phyloP scores from a whole-genome alignment of 306 rosid genomes.

The Prunus mume region DNA sequence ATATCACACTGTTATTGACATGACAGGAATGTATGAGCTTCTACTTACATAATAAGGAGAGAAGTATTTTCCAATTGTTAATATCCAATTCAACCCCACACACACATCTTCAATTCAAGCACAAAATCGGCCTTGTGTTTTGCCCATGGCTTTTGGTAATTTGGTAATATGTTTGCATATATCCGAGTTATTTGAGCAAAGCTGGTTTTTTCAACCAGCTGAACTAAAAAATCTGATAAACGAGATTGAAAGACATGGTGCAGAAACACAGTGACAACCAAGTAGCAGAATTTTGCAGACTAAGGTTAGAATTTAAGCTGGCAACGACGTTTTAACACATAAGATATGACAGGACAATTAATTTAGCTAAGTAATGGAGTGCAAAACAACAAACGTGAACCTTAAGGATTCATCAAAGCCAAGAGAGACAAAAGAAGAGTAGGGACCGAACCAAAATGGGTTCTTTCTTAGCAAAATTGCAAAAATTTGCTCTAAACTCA shows the following conservation, averaged over 20 bases:
- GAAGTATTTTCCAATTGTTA: too few species aligned
- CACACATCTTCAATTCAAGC: too few species aligned
- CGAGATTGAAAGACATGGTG: background rate
- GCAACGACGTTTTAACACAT: background rate
- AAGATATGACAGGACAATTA: background rate
- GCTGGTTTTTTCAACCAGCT: too few species aligned
- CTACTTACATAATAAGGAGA: too few species aligned
- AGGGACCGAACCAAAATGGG: background rate
- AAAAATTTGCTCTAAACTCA: background rate
- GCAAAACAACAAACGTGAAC: slow-evolving; percentile 7
- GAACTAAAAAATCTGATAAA: too few species aligned
- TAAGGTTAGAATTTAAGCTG: background rate
- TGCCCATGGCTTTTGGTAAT: too few species aligned
- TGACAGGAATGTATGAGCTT: fast-evolving
- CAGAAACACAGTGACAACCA: background rate
- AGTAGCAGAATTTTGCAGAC: background rate
- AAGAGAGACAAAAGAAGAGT: background rate
- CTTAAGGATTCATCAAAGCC: slow-evolving; percentile 7
- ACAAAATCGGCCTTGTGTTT: too few species aligned
- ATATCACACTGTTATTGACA: too few species aligned
- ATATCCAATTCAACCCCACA: too few species aligned
- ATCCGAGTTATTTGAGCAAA: too few species aligned
- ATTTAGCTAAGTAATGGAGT: background rate
- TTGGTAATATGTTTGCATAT: too few species aligned
- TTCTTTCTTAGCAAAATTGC: background rate